A percentile compares a stretch with the other conserved stretches of the same genome.
phyloP scores from a whole-genome alignment of 164 flowering plant genomes.

The Dillenia turbinata region DNA sequence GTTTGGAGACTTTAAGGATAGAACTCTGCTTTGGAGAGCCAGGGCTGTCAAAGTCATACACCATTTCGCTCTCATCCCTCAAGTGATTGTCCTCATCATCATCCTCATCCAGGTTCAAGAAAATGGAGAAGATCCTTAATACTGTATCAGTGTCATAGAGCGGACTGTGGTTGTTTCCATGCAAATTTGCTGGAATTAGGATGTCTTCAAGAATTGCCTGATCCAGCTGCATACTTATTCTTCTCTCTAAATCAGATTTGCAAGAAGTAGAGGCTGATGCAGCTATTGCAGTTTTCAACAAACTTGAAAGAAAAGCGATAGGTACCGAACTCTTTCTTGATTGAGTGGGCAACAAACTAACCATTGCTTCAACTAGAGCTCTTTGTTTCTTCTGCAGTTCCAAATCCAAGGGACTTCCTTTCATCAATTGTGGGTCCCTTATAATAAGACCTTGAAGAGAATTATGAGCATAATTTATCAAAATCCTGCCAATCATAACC shows the following conservation, averaged over 20 bases:
- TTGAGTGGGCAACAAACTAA: conserved; percentile 69
- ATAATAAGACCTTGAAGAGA: conserved; percentile 61
- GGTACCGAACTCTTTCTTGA: conserved; percentile 89
- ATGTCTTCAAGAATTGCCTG: conserved; percentile 98
- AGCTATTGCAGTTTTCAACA: conserved; percentile 65
- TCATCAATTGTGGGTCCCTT: conserved; percentile 48
- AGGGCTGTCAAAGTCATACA: conserved; percentile 74
- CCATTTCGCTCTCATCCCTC: conserved; percentile 68
- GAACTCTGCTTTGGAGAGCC: conserved; percentile 91
- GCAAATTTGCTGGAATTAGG: conserved; percentile 64
- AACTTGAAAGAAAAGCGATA: conserved; percentile 82
- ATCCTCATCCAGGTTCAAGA: conserved; percentile 82
- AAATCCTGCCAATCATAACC: conserved; percentile 65
- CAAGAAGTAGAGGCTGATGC: conserved; percentile 65
- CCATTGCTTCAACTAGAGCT: conserved; percentile 67
- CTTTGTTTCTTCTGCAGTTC: conserved; percentile 80
- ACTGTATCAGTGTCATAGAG: conserved; percentile 75
- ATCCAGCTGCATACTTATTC: conserved; percentile 89
- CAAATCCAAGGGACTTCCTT: conserved; percentile 45
- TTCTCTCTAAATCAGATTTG: conserved; percentile 76
- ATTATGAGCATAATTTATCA: conserved; percentile 77
- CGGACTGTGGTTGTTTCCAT: conserved; percentile 48
- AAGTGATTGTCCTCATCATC: conserved; percentile 61
- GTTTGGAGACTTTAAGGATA: conserved; percentile 77
- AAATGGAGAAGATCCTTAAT: conserved; percentile 78